Evolutionary conservation across 192 early-diverging fungal genomes (phyloP), one percentile per base, ranked within the genome.

Genomic region (Coemansia sp.): DNA sequence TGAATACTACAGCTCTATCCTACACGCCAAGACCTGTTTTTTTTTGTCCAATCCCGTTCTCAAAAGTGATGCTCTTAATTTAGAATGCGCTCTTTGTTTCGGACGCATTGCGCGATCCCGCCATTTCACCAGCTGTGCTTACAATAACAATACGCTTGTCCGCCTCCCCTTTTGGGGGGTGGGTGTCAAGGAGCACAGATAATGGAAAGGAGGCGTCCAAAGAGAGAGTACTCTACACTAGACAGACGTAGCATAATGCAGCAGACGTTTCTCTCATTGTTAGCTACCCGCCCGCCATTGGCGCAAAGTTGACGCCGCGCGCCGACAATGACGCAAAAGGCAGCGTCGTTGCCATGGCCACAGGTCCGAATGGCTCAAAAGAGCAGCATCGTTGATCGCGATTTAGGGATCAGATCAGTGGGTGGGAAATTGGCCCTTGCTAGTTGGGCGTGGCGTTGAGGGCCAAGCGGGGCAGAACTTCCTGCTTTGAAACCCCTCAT

Each of bases 51-150:
- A 6, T 28, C 21, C 13, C 26, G 3, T 28, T 52, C 7, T 52
- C 45, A 48, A 12, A 52, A 28, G 50, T 13, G 50, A 52, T 3
- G 26, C 52, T 53, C 52, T 53, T 53, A 53, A 53, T 33, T 53
- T 53, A 53, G 52, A 31, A 8, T 4, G 9, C 18, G 6, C 42
- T 13, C 41, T 45, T 53, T 53, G 52, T 53, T 28, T 53, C 26
- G 14, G 25, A 45, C 43, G 43, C n/a, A 45, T 20, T 20, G 18
- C 6, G 43, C 43, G 43, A 45, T 45, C 18, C n/a, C 43, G 43
- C 43, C n/a, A 45, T 45, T 45, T 45, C 18, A 18, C 43, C 43
- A 45, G 8, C 6, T 31, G 52, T 16, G 52, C 52, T 53, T 53
- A 53, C 26, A 26, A 11, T 7, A 53, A 53, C 52, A 53, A 53